Evolutionary conservation across 345 rosid genomes (phyloP).

Genomic region (Citrus medica): DNA sequence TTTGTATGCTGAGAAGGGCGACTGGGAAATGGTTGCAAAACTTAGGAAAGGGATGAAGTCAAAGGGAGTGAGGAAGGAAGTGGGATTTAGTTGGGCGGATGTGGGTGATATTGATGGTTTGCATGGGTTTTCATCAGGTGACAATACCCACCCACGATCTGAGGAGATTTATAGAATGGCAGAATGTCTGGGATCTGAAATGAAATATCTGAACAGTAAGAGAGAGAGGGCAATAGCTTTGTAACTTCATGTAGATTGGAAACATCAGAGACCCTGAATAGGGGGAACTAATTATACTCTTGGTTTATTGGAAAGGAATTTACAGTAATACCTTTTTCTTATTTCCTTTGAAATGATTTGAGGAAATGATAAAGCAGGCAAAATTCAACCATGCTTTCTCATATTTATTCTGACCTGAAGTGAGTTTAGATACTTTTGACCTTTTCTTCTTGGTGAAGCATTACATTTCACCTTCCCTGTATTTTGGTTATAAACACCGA

Average conservation of each 20-base stretch:
- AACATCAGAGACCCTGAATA: not conserved
- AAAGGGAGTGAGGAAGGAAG: constrained; percentile 77
- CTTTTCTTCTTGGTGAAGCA: not conserved
- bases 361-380: not conserved
- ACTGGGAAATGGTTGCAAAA: constrained; percentile 71
- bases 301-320: not conserved
- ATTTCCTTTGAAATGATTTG: not conserved
- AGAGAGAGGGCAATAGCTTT: not conserved
- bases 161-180: constrained; percentile 57
- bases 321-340: not conserved
- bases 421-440: not conserved
- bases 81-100: constrained; percentile 86
- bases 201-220: constrained; percentile 40
- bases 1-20: constrained; percentile 76
- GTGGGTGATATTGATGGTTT: constrained; percentile 41
- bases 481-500: not conserved
- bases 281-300: not conserved
- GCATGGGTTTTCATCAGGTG: constrained; percentile 79
- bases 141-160: constrained; percentile 55
- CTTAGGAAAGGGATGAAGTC: constrained; percentile 65
- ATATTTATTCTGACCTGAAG: not conserved
- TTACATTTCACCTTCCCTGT: not conserved
- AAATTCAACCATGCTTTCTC: not conserved
- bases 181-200: constrained; percentile 50
- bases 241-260: not conserved